These are phyloP conservation scores for Rhytidhysteron rufulum DNA, from an alignment of 2,329 filamentous ascomycete genomes.

Conservation along the genomic window DNA sequence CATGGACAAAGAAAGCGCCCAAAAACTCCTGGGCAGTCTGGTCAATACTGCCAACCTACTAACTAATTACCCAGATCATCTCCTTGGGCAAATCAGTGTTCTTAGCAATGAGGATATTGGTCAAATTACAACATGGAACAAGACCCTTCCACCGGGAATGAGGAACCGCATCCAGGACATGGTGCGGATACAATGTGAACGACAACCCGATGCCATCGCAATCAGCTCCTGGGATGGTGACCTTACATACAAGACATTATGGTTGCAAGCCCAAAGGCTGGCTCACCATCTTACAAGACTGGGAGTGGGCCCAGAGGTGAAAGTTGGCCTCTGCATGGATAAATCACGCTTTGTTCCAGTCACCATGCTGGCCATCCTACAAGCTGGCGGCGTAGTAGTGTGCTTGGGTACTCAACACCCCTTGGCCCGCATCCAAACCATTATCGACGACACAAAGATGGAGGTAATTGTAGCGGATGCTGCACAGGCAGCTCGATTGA, in stretches of 20 bases:
- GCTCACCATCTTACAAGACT: constrained; percentile 1
- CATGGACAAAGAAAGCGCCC: too few species aligned
- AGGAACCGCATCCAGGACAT: background rate
- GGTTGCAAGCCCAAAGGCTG: constrained; percentile 3
- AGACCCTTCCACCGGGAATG: background rate
- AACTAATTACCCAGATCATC: too few species aligned
- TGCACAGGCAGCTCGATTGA: background rate
- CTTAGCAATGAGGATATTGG: too few species aligned
- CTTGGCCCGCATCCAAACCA: background rate
- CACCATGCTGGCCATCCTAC: constrained; percentile 16
- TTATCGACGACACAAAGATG: background rate
- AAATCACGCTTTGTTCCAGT: constrained; percentile 12
- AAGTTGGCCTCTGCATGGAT: constrained; percentile 17
- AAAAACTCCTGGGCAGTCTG: too few species aligned
- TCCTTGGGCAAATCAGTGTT: too few species aligned
- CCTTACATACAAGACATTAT: constrained; percentile 10
- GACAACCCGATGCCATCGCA: background rate
- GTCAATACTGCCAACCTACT: too few species aligned
- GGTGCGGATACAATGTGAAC: background rate
- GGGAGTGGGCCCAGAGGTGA: constrained; percentile 4
- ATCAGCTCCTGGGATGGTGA: background rate
- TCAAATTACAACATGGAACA: background rate
- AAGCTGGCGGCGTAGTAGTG: constrained; percentile 15
- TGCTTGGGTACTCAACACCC: constrained; percentile 15
- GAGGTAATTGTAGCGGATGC: background rate